A percentile compares a stretch with the other conserved stretches of the same genome.
phyloP scores from a whole-genome alignment of 2,329 filamentous ascomycete species.

The Curvularia hawaiiensis region DNA sequence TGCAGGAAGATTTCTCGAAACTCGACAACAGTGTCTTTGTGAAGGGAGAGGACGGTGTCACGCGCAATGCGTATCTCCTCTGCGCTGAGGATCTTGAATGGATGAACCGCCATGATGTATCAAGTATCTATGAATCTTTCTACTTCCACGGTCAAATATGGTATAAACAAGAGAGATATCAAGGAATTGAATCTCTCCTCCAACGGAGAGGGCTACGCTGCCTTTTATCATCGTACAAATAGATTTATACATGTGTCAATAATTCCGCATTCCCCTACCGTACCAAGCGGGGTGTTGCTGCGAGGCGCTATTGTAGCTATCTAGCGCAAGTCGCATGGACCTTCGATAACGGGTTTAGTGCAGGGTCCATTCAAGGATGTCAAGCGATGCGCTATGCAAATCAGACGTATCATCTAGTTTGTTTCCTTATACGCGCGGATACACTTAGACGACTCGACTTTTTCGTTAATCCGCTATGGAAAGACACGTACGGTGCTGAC shows the following conservation, averaged over 20 bases:
- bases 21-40: conserved; percentile 46
- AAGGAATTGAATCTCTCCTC: background rate
- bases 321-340: background rate
- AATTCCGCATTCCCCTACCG: background rate
- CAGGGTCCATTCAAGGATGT: background rate
- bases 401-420: background rate
- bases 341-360: background rate
- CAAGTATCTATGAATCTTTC: background rate
- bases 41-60: conserved; percentile 54
- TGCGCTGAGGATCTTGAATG: conserved; percentile 61
- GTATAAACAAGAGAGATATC: background rate
- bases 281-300: background rate
- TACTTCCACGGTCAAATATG: background rate
- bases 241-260: background rate
- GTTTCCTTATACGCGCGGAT: background rate
- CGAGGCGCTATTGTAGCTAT: background rate
- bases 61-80: conserved; percentile 60
- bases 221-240: conserved; percentile 5
- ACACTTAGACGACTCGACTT: background rate
- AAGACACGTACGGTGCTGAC: background rate
- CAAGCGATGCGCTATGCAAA: background rate
- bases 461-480: no score
- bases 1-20: conserved; percentile 59
- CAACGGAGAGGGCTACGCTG: background rate
- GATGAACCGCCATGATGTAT: conserved; percentile 51